These are phyloP conservation scores for Piromyces finnis DNA, from an alignment of 192 early-diverging fungal species.

Conservation along the genomic window DNA sequence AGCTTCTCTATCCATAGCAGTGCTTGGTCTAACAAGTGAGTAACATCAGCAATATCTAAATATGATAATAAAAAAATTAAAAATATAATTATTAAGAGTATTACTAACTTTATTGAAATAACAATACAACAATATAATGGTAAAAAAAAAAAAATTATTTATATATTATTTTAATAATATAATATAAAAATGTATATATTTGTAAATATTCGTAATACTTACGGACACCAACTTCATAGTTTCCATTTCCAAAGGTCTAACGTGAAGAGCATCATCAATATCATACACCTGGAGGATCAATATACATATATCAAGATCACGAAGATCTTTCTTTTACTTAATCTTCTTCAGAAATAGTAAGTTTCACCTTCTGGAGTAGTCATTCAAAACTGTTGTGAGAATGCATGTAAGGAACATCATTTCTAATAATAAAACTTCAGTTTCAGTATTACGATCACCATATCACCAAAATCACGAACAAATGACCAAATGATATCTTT, in stretches of 20 bases:
- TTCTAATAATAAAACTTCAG: slow-evolving; percentile 87
- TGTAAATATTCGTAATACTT: too few relatives aligned
- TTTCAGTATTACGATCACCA: slow-evolving; percentile 88
- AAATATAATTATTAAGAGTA: too few relatives aligned
- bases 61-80: too few relatives aligned
- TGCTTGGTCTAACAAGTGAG: slow-evolving; percentile 64
- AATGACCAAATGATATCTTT: slow-evolving; percentile 65
- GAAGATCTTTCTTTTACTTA: slow-evolving; percentile 61
- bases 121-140: too few relatives aligned
- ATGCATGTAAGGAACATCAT: slow-evolving; percentile 88
- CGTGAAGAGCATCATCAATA: slow-evolving; percentile 97
- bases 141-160: too few relatives aligned
- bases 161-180: too few relatives aligned
- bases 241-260: slow-evolving; percentile 62
- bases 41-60: slow-evolving; percentile 92
- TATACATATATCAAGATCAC: slow-evolving; percentile 75
- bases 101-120: too few relatives aligned
- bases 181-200: too few relatives aligned
- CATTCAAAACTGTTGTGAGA: slow-evolving; percentile 69
- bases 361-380: slow-evolving; percentile 76
- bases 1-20: slow-evolving; percentile 75
- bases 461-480: slow-evolving; percentile 72
- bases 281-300: slow-evolving; percentile 97
- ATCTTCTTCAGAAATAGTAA: slow-evolving; percentile 58
- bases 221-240: slow-evolving; percentile 66